These are phyloP conservation scores for Geranium brycei DNA, from an alignment of 345 rosid genomes.

Conservation along the genomic window DNA sequence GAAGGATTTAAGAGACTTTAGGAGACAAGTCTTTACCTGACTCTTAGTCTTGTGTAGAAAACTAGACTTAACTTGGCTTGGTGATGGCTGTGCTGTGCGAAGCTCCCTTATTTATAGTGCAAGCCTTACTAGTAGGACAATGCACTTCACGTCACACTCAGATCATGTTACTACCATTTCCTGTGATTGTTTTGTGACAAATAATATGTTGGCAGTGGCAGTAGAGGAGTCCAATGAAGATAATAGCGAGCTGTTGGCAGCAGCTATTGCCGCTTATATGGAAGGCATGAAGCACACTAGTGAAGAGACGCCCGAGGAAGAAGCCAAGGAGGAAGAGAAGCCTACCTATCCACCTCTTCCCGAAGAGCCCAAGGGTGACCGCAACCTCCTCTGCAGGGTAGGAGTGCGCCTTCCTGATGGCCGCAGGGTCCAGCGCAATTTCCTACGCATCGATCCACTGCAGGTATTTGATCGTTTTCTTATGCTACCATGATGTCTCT, in stretches of 20 bases:
- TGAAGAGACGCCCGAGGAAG: slow-evolving; percentile 8
- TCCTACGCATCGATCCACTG: slow-evolving; percentile 59
- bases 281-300: slow-evolving; percentile 29
- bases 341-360: slow-evolving; percentile 65
- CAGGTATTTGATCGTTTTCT: slow-evolving; percentile 52
- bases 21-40: too few relatives aligned
- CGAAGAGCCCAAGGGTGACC: slow-evolving; percentile 82
- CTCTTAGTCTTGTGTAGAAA: too few relatives aligned
- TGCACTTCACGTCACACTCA: neutral
- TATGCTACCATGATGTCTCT: too few relatives aligned
- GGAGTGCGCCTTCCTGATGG: slow-evolving; percentile 95
- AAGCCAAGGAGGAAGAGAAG: slow-evolving; percentile 27
- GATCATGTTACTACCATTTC: neutral
- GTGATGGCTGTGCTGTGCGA: too few relatives aligned
- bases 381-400: slow-evolving; percentile 65
- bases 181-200: neutral
- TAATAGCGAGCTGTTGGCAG: slow-evolving; percentile 47
- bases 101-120: too few relatives aligned
- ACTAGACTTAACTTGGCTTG: too few relatives aligned
- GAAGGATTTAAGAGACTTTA: neutral
- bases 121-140: too few relatives aligned
- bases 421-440: slow-evolving; percentile 71
- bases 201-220: slow-evolving; percentile 4
- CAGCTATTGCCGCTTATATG: slow-evolving; percentile 47
- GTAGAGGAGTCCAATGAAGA: slow-evolving; percentile 38